Conservation (phyloP, 495 filamentous ascomycete genomes). For the Penicillium bialowiezense region DNA sequence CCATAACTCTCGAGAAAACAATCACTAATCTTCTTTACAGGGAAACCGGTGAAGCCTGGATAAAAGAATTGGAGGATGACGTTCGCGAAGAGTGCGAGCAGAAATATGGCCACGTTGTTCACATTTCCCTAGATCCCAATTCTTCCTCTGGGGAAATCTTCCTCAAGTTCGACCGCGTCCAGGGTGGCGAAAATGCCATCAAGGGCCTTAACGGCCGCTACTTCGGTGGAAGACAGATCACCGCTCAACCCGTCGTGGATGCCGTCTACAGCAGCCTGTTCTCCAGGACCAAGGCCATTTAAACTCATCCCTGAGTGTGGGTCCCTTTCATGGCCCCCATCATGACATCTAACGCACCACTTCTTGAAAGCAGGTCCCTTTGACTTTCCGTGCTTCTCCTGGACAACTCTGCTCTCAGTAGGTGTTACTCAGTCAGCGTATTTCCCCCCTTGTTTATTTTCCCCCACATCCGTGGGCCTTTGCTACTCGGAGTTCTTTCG, state of each 20-base stretch:
- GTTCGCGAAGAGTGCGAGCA: conserved; percentile 89
- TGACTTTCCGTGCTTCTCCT: conserved; percentile 23
- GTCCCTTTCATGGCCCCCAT: conserved; percentile 4
- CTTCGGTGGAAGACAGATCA: conserved; percentile 87
- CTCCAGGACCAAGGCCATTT: conserved; percentile 74
- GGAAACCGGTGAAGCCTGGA: conserved; percentile 83
- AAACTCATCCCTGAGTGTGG: conserved; percentile 13
- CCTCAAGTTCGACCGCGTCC: conserved; percentile 93
- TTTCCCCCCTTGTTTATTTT: conserved; percentile 6
- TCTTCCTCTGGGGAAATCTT: conserved; percentile 95
- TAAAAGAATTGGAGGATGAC: conserved; percentile 92
- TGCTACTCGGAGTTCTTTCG: conserved; percentile 23
- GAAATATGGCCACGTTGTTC: conserved; percentile 97
- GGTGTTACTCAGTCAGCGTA: conserved; percentile 34
- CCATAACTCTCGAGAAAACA: not conserved
- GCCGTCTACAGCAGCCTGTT: conserved; percentile 98
- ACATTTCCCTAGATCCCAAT: conserved; percentile 93
- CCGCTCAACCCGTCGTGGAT: conserved; percentile 92
- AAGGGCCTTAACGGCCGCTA: conserved; percentile 95
- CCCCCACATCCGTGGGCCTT: conserved; percentile 17
- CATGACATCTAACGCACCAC: conserved; percentile 16
- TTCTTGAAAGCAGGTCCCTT: conserved; percentile 22
- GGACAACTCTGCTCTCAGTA: conserved; percentile 43
- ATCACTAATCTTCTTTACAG: conserved; percentile 54
- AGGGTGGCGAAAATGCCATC: conserved; percentile 94